Evolutionary conservation across 768 basidiomycete species (phyloP).

Genomic region (Naganishia friedmannii): DNA sequence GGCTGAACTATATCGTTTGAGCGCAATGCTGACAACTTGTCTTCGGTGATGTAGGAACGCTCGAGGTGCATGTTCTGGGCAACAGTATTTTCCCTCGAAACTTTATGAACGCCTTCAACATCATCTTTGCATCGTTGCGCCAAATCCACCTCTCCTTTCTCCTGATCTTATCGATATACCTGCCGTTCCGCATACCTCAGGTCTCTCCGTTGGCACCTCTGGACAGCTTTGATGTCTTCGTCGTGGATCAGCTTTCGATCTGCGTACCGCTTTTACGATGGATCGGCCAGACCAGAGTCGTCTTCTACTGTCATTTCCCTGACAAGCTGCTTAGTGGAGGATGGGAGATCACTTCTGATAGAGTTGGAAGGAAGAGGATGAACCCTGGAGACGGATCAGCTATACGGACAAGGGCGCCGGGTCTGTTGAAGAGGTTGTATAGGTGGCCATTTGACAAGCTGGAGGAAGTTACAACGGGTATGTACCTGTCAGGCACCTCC

Average conservation of each 20-base stretch:
- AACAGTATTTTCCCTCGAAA: slow-evolving; percentile 75
- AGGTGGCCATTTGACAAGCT: slow-evolving; percentile 83
- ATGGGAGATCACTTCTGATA: slow-evolving; percentile 52
- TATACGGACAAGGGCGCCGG: slow-evolving; percentile 24
- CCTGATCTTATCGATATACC: slow-evolving; percentile 56
- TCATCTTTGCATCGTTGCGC: slow-evolving; percentile 80
- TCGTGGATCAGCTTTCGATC: slow-evolving; percentile 92
- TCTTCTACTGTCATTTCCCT: slow-evolving; percentile 98
- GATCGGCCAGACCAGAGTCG: slow-evolving; percentile 69
- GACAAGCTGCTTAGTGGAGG: slow-evolving; percentile 72
- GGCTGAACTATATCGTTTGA: not conserved
- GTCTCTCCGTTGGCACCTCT: slow-evolving; percentile 38
- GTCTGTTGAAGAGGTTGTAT: slow-evolving; percentile 69
- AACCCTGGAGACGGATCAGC: slow-evolving; percentile 56
- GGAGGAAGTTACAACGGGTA: slow-evolving; percentile 85
- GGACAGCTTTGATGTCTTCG: slow-evolving; percentile 66
- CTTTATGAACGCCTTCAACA: slow-evolving; percentile 65
- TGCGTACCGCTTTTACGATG: slow-evolving; percentile 77
- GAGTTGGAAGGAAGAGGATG: slow-evolving; percentile 22
- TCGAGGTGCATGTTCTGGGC: slow-evolving; percentile 68
- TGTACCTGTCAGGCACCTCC: slow-evolving; percentile 39
- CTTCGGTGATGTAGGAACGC: slow-evolving; percentile 61
- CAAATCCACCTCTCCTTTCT: slow-evolving; percentile 76
- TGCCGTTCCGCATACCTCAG: slow-evolving; percentile 34
- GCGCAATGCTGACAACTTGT: not conserved